phyloP scores from a whole-genome alignment of 2,329 filamentous ascomycete species.

The Botrytis medusae region DNA sequence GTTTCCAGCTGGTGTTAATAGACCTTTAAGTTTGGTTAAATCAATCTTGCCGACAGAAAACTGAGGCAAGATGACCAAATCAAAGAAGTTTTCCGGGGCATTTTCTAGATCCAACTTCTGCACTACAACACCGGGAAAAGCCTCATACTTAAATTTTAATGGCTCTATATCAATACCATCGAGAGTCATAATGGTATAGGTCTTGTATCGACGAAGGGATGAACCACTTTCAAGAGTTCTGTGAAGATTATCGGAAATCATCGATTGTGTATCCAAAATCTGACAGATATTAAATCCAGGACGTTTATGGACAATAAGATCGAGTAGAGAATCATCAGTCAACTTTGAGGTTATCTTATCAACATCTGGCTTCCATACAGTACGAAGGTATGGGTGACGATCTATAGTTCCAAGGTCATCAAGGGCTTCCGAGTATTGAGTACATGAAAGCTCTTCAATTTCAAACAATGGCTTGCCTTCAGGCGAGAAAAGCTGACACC shows the following conservation, averaged over 20 bases:
- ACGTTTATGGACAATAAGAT: slow-evolving; percentile 14
- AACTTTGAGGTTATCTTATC: background rate
- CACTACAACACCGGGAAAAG: background rate
- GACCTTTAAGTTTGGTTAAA: background rate
- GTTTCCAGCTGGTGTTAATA: background rate
- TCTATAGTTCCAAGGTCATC: slow-evolving; percentile 6
- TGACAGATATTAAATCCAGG: slow-evolving; percentile 4
- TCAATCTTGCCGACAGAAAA: background rate
- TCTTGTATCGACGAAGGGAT: slow-evolving; percentile 11
- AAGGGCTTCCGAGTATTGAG: slow-evolving; percentile 6
- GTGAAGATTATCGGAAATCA: slow-evolving; percentile 2
- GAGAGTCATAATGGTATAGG: background rate
- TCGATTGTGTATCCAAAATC: background rate
- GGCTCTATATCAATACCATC: background rate
- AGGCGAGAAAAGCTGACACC: slow-evolving; percentile 14
- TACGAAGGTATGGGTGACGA: slow-evolving; percentile 17
- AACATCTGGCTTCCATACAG: slow-evolving; percentile 19
- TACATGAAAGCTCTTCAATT: background rate
- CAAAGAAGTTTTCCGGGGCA: background rate
- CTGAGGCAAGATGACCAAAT: slow-evolving; percentile 5
- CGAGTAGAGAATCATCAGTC: slow-evolving; percentile 5
- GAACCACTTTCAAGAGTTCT: slow-evolving; percentile 11
- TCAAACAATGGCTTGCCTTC: slow-evolving; percentile 8
- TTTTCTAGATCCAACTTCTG: background rate
- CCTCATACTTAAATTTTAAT: background rate